These are phyloP conservation scores for Mortierella sp. DNA, from an alignment of 371 early-diverging fungal genomes.

Conservation along the genomic window DNA sequence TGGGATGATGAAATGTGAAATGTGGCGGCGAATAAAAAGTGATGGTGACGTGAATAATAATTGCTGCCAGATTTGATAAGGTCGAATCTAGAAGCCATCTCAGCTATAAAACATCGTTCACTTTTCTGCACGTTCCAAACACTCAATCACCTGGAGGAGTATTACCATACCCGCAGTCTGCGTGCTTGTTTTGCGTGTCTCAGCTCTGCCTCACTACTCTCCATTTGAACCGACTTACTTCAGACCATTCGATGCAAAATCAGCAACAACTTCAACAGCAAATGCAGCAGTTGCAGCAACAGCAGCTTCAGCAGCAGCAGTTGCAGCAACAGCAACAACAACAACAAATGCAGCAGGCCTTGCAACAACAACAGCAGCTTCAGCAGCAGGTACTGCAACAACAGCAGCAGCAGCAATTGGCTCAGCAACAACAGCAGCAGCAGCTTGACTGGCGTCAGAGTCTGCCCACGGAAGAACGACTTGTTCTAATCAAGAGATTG, in stretches of 20 bases:
- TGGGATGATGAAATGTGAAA: background rate
- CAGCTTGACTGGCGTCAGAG: slow-evolving; percentile 24
- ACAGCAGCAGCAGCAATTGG: slow-evolving; percentile 8
- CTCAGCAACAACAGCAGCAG: slow-evolving; percentile 16
- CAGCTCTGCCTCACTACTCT: background rate
- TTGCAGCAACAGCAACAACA: slow-evolving; percentile 20
- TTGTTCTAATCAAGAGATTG: slow-evolving; percentile 31
- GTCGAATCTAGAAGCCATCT: no score
- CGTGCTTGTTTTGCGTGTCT: no score
- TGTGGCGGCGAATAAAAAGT: no score
- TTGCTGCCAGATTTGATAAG: no score
- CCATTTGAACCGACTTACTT: no score
- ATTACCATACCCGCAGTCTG: no score
- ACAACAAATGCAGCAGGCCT: slow-evolving; percentile 13
- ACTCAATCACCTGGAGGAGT: no score
- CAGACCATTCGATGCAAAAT: no score
- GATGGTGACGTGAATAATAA: no score
- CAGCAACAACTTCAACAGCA: slow-evolving; percentile 30
- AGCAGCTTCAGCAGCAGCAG: slow-evolving; percentile 24
- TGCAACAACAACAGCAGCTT: slow-evolving; percentile 32
- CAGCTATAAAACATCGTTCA: no score
- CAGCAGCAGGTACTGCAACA: slow-evolving; percentile 25
- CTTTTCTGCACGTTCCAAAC: no score
- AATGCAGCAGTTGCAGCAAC: slow-evolving; percentile 24
- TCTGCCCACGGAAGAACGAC: slow-evolving; percentile 30